Base-by-base conservation (phyloP, 2,329 filamentous ascomycete genomes). In the Fusarium coicis region DNA sequence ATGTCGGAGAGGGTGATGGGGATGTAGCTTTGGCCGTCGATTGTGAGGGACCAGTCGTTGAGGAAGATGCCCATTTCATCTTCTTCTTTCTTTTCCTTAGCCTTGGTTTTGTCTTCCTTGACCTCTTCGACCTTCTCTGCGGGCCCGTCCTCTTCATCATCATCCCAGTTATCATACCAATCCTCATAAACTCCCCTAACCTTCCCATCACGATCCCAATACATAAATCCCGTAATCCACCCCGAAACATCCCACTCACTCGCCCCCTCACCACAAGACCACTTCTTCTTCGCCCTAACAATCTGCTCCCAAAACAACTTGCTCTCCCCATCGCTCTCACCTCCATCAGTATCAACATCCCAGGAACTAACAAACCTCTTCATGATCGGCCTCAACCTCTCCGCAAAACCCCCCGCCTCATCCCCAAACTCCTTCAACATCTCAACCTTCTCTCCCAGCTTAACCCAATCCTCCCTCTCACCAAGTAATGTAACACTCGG, bases 201-300 rank as follows among this genome's bases (percentile, higher is more conserved):
- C 1, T 53, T 40, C 1, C 86, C 86, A 21, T 81, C 64, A 2
- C 72, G 75, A 21, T 78, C 73, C 84, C 85, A 88, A 70, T 84
- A 85, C 70, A 83, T 79, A 67, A 88, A 87, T 0, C 82, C 85
- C 2, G 84, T 84, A 58, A 87, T 81, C 86, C 86, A 88, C 10
- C 87, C 86, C 0, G 82, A 84, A 5, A 86, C 66, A 52, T 79
- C 78, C 72, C 76, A 83, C 72, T 81, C 83, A 70, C 53, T 78
- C 32, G 74, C 76, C 5, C 76, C 81, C 43, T 63, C 75, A n/a
- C 76, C 76, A 47, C 73, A 82, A n/a, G 65, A 74, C 53, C 66
- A 80, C 61, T 68, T 73, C 50, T 79, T 81, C 49, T 81, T 76
- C 0, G 79, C 80, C 11, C 81, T 77, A 5, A 84, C 84, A 54